Conservation (phyloP, 108 stramenopile genomes). For the Cyclostephanos invisitatus region DNA sequence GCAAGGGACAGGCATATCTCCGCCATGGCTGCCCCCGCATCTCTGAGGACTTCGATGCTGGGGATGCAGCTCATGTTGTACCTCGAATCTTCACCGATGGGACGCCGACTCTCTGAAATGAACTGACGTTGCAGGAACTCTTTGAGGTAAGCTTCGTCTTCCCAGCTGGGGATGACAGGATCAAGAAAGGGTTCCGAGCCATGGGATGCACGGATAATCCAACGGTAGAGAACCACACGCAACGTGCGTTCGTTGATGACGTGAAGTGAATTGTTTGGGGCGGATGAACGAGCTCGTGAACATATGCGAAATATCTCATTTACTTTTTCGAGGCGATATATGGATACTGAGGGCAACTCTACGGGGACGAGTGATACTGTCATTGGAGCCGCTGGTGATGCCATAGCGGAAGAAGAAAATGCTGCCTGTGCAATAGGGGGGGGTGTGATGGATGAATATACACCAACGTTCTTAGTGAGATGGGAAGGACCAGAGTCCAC, state of each 20-base stretch:
- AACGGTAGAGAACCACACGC: constrained; percentile 74
- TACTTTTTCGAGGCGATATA: constrained; percentile 76
- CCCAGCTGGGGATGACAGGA: constrained; percentile 86
- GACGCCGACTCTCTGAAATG: constrained; percentile 73
- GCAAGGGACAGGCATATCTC: constrained; percentile 67
- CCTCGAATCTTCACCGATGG: constrained; percentile 27
- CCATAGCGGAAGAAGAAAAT: constrained; percentile 12
- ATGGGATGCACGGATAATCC: constrained; percentile 85
- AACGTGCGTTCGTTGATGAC: constrained; percentile 55
- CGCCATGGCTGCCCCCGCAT: constrained; percentile 73
- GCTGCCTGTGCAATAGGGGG: constrained; percentile 16
- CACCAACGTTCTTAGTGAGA: not conserved
- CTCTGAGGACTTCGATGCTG: constrained; percentile 81
- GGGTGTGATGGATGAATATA: constrained; percentile 12
- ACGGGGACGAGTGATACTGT: constrained; percentile 31
- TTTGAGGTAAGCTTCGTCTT: constrained; percentile 60
- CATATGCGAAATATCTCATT: constrained; percentile 68
- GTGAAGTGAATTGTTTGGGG: constrained; percentile 45
- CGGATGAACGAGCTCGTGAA: constrained; percentile 45
- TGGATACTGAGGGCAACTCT: constrained; percentile 52
- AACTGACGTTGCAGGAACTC: constrained; percentile 84
- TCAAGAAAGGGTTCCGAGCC: constrained; percentile 65
- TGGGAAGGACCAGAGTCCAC: constrained; percentile 43
- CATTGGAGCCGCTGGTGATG: constrained; percentile 28
- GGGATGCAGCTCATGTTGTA: constrained; percentile 39